These are phyloP conservation scores for Populus nigra DNA, from an alignment of 345 rosid species.

Conservation along the genomic window DNA sequence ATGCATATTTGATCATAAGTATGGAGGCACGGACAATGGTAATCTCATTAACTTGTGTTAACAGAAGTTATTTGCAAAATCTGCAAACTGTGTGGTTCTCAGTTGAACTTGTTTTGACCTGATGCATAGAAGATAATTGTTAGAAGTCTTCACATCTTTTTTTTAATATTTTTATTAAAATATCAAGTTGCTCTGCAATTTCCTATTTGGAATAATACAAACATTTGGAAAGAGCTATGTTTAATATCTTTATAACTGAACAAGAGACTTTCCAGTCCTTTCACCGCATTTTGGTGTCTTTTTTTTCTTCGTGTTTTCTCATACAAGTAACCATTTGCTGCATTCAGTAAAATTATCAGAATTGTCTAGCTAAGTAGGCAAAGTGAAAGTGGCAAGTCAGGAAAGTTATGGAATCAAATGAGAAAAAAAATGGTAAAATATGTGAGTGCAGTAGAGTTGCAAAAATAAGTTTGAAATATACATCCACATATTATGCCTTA, in stretches of 20 bases:
- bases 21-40: constrained; percentile 96
- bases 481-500: too few relatives aligned
- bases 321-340: background rate
- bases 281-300: background rate
- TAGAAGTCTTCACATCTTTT: background rate
- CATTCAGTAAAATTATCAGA: too few relatives aligned
- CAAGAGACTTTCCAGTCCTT: background rate
- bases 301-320: background rate
- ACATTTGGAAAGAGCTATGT: background rate
- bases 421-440: too few relatives aligned
- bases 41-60: constrained; percentile 21
- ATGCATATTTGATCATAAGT: constrained; percentile 96
- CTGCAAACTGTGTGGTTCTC: background rate
- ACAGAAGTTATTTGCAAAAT: constrained; percentile 4
- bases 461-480: too few relatives aligned
- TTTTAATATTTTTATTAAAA: background rate
- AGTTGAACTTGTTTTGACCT: background rate
- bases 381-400: too few relatives aligned
- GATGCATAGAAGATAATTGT: background rate
- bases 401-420: too few relatives aligned
- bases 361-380: too few relatives aligned
- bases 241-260: background rate
- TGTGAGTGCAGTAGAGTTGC: too few relatives aligned
- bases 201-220: background rate
- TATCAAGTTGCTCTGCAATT: background rate